Conservation (phyloP, 208 protist genomes). For the Angomonas ambiguus region DNA sequence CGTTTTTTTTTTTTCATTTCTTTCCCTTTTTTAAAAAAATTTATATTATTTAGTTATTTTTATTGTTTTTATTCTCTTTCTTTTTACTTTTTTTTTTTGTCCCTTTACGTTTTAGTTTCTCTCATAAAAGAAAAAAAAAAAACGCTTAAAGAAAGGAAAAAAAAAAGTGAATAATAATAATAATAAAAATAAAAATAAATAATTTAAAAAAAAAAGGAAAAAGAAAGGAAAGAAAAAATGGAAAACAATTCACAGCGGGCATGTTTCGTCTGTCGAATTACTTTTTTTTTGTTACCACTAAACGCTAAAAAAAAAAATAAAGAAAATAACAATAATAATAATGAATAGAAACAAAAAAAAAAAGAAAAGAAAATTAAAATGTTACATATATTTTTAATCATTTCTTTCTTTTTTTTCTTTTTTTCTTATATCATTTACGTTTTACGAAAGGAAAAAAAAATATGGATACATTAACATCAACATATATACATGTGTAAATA, state of each 20-base stretch:
- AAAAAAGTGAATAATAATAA: neutral
- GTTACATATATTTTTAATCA: neutral
- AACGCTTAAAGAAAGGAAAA: neutral
- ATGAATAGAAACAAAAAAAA: neutral
- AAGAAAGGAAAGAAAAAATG: conserved; percentile 3
- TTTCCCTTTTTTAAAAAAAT: conserved; percentile 1
- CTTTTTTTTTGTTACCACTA: conserved; percentile 11
- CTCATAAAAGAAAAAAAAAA: conserved; percentile 7
- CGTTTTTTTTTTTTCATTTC: conserved; percentile 6
- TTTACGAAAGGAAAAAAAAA: neutral
- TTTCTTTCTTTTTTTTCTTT: neutral
- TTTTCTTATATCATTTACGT: neutral
- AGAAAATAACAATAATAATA: conserved; percentile 7
- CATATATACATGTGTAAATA: too few relatives aligned
- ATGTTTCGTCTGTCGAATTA: conserved; percentile 3
- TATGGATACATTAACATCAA: neutral
- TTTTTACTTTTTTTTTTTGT: conserved; percentile 16
- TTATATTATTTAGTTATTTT: conserved; percentile 6
- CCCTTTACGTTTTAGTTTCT: conserved; percentile 8
- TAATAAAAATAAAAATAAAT: conserved; percentile 1
- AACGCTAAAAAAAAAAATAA: neutral
- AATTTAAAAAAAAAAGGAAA: conserved; percentile 7
- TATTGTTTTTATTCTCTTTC: neutral
- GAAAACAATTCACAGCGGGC: neutral
- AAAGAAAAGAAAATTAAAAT: conserved; percentile 11